Conservation (phyloP, 2,329 filamentous ascomycete genomes). For the Penicillium carneum region DNA sequence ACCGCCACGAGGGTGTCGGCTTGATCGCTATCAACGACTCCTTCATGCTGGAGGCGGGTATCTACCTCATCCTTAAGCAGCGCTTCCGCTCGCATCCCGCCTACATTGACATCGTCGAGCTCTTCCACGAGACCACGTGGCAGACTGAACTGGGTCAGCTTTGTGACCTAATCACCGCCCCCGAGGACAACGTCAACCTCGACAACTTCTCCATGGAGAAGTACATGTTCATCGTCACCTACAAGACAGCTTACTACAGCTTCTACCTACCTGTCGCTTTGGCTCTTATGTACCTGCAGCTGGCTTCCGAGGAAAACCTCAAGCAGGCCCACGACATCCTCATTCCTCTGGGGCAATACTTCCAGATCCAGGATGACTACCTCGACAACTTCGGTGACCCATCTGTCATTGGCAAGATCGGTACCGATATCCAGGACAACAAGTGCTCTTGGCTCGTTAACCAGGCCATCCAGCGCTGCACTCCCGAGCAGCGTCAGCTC, state of each 20-base stretch:
- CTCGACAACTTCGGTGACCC: constrained; percentile 96
- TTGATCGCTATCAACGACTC: constrained; percentile 98
- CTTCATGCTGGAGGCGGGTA: constrained; percentile 89
- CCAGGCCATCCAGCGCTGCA: constrained; percentile 82
- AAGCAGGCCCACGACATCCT: constrained; percentile 89
- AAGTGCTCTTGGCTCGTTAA: constrained; percentile 99
- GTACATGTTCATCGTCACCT: constrained; percentile 97
- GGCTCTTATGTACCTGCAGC: constrained; percentile 81
- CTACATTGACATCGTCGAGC: constrained; percentile 90
- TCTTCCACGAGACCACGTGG: constrained; percentile 93
- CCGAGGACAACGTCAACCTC: constrained; percentile 90
- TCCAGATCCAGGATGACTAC: constrained; percentile 98
- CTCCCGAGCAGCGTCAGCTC: constrained; percentile 82
- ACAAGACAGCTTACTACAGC: constrained; percentile 99
- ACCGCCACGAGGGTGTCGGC: constrained; percentile 84
- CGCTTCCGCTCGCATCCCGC: constrained; percentile 85
- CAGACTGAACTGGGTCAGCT: constrained; percentile 96
- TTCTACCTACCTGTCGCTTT: constrained; percentile 98
- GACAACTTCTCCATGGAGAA: constrained; percentile 91
- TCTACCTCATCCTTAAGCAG: constrained; percentile 92
- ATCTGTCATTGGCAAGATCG: constrained; percentile 94
- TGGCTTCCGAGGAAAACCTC: constrained; percentile 87
- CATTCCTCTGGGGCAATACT: constrained; percentile 97
- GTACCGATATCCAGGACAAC: constrained; percentile 98
- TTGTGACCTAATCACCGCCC: constrained; percentile 92